Percentiles rank a stretch among this genome's conserved stretches.
phyloP scores from a whole-genome alignment of 345 rosid genomes.

The Ceriops zippeliana region DNA sequence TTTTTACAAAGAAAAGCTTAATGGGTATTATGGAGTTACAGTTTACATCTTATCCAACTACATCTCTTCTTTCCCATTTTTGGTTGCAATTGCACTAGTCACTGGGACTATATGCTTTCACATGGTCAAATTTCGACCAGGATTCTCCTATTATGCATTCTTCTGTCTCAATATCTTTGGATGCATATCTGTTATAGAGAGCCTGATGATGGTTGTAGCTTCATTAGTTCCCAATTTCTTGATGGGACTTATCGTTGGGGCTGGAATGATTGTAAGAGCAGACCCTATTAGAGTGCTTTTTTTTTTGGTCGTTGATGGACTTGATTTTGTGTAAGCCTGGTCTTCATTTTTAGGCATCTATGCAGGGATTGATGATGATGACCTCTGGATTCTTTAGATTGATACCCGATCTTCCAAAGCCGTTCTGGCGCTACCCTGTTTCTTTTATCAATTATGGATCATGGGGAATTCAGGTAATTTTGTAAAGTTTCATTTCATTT shows the following conservation, averaged over 20 bases:
- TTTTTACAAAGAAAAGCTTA: slow-evolving; percentile 57
- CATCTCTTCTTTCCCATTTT: slow-evolving; percentile 69
- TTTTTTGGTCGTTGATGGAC: background rate
- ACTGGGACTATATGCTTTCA: slow-evolving; percentile 53
- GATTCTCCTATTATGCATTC: slow-evolving; percentile 53
- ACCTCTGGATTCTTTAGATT: slow-evolving; percentile 86
- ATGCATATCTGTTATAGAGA: slow-evolving; percentile 68
- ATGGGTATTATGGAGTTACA: slow-evolving; percentile 70
- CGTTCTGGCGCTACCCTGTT: slow-evolving; percentile 80
- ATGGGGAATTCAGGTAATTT: slow-evolving; percentile 75
- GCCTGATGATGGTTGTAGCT: slow-evolving; percentile 88
- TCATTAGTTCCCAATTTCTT: slow-evolving; percentile 79
- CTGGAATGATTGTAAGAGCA: slow-evolving; percentile 69
- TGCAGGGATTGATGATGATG: slow-evolving; percentile 83
- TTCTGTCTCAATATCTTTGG: slow-evolving; percentile 64
- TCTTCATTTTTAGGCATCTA: background rate
- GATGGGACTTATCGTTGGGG: slow-evolving; percentile 69
- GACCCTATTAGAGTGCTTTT: background rate
- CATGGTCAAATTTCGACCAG: slow-evolving; percentile 63
- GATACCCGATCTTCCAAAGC: slow-evolving; percentile 73
- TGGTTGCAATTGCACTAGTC: slow-evolving; percentile 46
- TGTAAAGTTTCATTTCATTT: background rate
- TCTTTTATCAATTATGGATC: slow-evolving; percentile 65
- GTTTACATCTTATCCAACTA: slow-evolving; percentile 68
- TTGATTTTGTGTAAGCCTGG: background rate